Evolutionary conservation across 2,329 filamentous ascomycete species (phyloP).

Genomic region (Colletotrichum orbiculare): DNA sequence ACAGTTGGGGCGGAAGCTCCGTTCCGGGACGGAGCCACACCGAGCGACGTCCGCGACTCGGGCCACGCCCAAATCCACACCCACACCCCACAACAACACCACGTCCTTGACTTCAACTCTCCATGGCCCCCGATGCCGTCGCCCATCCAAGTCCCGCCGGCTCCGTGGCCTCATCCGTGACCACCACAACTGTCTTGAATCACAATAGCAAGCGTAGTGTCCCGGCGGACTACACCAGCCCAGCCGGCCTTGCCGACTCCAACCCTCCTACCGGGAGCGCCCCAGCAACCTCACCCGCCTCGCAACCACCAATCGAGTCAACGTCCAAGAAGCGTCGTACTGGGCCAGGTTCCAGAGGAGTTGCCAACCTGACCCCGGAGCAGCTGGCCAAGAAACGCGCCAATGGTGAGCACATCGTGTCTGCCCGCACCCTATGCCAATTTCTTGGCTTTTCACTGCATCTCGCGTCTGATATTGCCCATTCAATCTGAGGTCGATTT

Average conservation of each 20-base stretch:
- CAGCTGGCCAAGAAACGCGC: conserved; percentile 76
- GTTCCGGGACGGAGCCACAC: too few relatives aligned
- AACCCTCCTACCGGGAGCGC: conserved; percentile 10
- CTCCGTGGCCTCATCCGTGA: conserved; percentile 34
- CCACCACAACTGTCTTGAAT: conserved; percentile 11
- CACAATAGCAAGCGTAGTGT: conserved; percentile 32
- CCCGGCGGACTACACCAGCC: conserved; percentile 26
- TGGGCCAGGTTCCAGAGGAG: conserved; percentile 58
- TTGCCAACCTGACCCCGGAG: conserved; percentile 76
- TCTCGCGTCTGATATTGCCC: not conserved
- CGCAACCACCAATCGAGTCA: conserved; percentile 29
- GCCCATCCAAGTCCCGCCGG: conserved; percentile 36
- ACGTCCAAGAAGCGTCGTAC: conserved; percentile 58
- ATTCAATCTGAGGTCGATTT: not conserved
- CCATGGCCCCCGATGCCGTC: conserved; percentile 35
- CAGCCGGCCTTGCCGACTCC: conserved; percentile 25
- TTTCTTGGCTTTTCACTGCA: conserved; percentile 41
- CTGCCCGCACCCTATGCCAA: not conserved
- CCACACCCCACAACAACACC: not conserved
- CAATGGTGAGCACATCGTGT: conserved; percentile 57
- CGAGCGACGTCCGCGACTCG: too few relatives aligned
- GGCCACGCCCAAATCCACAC: too few relatives aligned
- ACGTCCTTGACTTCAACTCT: not conserved
- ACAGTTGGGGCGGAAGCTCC: conserved; percentile 4
- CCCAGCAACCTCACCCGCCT: conserved; percentile 22